Percentiles rank a stretch among this genome's conserved stretches.
phyloP scores from a whole-genome alignment of 192 early-diverging fungal species.

The Entomortierella parvispora region DNA sequence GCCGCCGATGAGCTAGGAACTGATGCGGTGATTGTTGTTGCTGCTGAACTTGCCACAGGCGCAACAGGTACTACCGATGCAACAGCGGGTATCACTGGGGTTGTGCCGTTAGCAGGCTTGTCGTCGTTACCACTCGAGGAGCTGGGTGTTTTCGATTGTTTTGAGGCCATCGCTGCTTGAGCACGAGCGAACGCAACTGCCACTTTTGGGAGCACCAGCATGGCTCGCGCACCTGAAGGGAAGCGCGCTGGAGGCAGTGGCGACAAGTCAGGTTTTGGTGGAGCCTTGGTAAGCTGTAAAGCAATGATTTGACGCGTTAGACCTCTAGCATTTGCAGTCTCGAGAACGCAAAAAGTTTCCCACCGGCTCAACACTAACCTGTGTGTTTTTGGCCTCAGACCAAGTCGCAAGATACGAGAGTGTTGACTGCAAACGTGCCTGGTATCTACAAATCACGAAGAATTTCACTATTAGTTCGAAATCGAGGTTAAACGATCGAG shows the following conservation, averaged over 20 bases:
- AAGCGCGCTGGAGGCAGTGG: conserved; percentile 48
- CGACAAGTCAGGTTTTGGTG: conserved; percentile 43
- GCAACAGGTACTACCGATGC: not conserved
- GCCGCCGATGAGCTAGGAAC: not conserved
- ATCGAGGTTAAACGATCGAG: not conserved
- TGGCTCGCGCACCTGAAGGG: conserved; percentile 41
- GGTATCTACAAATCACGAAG: conserved; percentile 17
- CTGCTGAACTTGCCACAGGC: conserved; percentile 1
- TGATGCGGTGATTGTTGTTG: not conserved
- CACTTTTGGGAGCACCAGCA: conserved; percentile 35
- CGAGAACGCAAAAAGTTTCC: not conserved
- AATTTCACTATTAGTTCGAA: not conserved
- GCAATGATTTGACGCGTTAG: not conserved
- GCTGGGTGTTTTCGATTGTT: conserved; percentile 1
- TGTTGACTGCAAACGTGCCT: conserved; percentile 32
- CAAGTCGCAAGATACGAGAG: conserved; percentile 48
- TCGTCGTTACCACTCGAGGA: not conserved
- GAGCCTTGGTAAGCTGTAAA: conserved; percentile 28
- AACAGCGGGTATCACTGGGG: not conserved
- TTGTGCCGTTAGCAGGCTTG: not conserved
- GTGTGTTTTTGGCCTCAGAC: conserved; percentile 15
- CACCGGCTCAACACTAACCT: not conserved
- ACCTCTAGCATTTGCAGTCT: no score
- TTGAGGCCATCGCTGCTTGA: conserved; percentile 14
- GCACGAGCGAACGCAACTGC: conserved; percentile 41